Percentiles rank a stretch among this genome's conserved stretches.
phyloP scores from a whole-genome alignment of 345 rosid species.

The Pelargonium nanum region DNA sequence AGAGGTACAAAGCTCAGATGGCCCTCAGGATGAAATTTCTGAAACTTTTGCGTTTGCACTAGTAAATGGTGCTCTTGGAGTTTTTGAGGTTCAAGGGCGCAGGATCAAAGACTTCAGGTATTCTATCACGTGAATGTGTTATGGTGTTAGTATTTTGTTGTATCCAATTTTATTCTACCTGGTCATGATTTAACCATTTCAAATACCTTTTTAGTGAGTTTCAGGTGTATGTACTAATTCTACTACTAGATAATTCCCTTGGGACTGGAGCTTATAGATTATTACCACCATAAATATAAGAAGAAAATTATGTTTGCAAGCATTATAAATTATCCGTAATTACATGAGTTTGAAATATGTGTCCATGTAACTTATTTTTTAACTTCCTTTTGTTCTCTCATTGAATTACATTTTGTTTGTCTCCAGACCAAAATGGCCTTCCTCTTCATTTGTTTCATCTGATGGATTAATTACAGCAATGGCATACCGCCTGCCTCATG shows the following conservation, averaged over 20 bases:
- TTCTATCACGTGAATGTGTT: neutral
- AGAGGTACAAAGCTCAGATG: slow-evolving; percentile 43
- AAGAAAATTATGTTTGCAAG: neutral
- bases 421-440: slow-evolving; percentile 96
- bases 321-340: neutral
- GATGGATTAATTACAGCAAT: slow-evolving; percentile 94
- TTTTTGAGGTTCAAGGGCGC: slow-evolving; percentile 94
- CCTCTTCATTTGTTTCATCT: slow-evolving; percentile 82
- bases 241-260: neutral
- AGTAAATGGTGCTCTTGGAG: slow-evolving; percentile 97
- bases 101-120: slow-evolving; percentile 95
- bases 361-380: neutral
- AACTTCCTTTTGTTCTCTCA: slow-evolving; percentile 2
- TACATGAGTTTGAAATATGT: neutral
- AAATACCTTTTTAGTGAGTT: neutral
- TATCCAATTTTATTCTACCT: neutral
- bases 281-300: neutral
- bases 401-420: slow-evolving; percentile 23
- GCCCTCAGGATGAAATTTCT: slow-evolving; percentile 57
- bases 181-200: neutral
- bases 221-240: neutral
- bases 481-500: slow-evolving; percentile 97
- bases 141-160: neutral
- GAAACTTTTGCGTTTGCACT: slow-evolving; percentile 98
- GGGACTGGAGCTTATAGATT: neutral